phyloP scores from a whole-genome alignment of 345 rosid species.

The Combretum micranthum region DNA sequence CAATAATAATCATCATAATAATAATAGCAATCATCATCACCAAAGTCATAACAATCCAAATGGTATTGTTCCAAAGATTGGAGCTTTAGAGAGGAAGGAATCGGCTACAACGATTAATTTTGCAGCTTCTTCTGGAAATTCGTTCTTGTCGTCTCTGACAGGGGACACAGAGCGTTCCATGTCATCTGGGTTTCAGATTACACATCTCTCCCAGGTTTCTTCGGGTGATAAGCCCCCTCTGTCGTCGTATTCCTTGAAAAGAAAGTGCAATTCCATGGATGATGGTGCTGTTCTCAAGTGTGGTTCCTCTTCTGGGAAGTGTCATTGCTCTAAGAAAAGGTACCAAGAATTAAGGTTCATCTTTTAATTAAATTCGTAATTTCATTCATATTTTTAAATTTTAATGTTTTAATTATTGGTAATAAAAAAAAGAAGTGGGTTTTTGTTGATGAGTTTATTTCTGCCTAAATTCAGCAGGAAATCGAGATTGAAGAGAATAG shows the following conservation, averaged over 20 bases:
- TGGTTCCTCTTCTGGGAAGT: constrained; percentile 55
- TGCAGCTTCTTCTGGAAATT: constrained; percentile 40
- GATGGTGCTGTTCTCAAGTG: constrained; percentile 47
- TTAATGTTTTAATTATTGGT: background rate
- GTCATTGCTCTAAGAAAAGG: constrained; percentile 99
- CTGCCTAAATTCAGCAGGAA: constrained; percentile 37
- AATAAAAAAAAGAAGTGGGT: background rate
- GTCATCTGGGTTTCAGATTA: constrained; percentile 65
- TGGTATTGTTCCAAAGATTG: constrained; percentile 15
- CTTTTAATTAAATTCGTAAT: too few species aligned
- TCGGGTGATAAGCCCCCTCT: constrained; percentile 69
- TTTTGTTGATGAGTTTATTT: background rate
- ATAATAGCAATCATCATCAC: constrained; percentile 4
- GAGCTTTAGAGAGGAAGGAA: constrained; percentile 35
- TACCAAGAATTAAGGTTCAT: background rate
- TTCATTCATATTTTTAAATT: background rate
- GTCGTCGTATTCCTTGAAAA: constrained; percentile 48
- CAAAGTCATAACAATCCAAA: constrained; percentile 11
- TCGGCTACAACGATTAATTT: constrained; percentile 36
- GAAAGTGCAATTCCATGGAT: constrained; percentile 68
- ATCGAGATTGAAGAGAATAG: constrained; percentile 55
- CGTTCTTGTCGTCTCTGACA: constrained; percentile 66
- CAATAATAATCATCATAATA: too few species aligned
- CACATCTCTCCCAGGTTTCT: constrained; percentile 39
- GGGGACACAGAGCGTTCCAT: constrained; percentile 58